Evolutionary conservation across 768 basidiomycete genomes (phyloP).

Genomic region (Termitomyces sp.): DNA sequence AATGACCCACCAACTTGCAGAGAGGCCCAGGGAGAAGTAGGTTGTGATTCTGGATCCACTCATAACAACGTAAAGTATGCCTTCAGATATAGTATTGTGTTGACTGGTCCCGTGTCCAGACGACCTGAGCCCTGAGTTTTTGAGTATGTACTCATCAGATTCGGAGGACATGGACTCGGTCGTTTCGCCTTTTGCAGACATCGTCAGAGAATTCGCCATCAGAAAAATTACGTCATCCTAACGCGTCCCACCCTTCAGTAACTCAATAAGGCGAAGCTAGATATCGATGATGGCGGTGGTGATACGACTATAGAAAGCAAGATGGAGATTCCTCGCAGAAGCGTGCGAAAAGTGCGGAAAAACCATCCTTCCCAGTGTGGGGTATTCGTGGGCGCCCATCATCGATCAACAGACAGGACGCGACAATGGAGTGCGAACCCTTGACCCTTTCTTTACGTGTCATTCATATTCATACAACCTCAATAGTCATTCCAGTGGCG

Average conservation of each 20-base stretch:
- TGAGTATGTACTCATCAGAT: conserved; percentile 1
- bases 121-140: background rate
- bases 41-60: background rate
- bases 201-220: background rate
- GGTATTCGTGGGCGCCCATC: too few relatives aligned
- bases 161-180: background rate
- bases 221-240: background rate
- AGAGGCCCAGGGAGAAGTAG: background rate
- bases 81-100: background rate
- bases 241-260: background rate
- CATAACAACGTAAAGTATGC: background rate
- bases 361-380: background rate
- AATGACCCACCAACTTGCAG: background rate
- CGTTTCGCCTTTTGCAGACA: background rate
- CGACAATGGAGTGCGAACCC: too few relatives aligned
- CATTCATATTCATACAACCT: too few relatives aligned
- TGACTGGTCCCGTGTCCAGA: conserved; percentile 5
- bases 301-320: background rate
- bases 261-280: background rate
- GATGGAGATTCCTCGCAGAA: conserved; percentile 1
- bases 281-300: background rate
- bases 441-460: too few relatives aligned
- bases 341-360: conserved; percentile 7
- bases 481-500: too few relatives aligned
- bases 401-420: too few relatives aligned